phyloP scores from a whole-genome alignment of 768 basidiomycete genomes.

The Lentinula sp. region DNA sequence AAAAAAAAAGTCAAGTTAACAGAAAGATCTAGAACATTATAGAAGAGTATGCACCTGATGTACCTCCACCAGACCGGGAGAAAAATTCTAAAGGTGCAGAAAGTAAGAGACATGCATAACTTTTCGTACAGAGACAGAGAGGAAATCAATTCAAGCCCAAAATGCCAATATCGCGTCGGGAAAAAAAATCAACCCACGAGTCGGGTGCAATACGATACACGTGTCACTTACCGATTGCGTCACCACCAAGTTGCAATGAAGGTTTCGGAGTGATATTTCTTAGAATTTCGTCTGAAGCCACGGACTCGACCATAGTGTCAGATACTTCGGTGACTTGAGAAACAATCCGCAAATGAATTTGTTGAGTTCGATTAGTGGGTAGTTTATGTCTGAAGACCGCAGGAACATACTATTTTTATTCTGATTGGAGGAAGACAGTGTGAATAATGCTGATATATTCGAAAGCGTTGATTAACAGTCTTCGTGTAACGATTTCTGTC shows the following conservation, averaged over 20 bases:
- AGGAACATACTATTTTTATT: background rate
- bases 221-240: background rate
- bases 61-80: conserved; percentile 3
- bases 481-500: background rate
- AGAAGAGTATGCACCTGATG: background rate
- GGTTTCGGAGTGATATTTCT: conserved; percentile 4
- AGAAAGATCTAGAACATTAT: background rate
- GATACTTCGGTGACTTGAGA: no score
- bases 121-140: background rate
- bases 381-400: background rate
- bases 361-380: background rate
- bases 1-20: background rate
- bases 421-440: background rate
- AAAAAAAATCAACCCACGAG: background rate
- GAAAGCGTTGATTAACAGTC: background rate
- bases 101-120: conserved; percentile 7
- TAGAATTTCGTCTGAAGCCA: background rate
- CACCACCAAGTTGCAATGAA: background rate
- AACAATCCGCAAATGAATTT: background rate
- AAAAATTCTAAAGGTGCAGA: background rate
- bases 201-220: background rate
- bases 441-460: background rate
- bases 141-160: background rate
- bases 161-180: background rate
- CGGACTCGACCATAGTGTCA: conserved; percentile 1